Evolutionary conservation across 2,329 filamentous ascomycete genomes (phyloP).

Genomic region (Stachybotrys chartarum): DNA sequence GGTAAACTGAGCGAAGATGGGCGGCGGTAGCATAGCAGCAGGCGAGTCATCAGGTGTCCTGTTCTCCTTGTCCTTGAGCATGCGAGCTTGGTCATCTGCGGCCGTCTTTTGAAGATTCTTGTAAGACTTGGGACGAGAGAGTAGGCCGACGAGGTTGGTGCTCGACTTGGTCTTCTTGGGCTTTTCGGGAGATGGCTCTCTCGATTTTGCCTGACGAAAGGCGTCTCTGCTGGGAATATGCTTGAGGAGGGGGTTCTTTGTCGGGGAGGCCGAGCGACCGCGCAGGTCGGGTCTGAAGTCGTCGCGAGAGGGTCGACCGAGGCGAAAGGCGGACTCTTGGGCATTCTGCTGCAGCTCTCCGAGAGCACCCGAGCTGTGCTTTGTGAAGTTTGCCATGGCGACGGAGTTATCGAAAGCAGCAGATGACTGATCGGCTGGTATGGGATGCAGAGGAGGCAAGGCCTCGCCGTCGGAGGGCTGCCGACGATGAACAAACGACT

Average conservation of each 20-base stretch:
- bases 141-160: conserved; percentile 70
- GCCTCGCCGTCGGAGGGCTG: conserved; percentile 36
- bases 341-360: conserved; percentile 52
- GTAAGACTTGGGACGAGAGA: conserved; percentile 67
- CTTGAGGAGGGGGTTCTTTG: conserved; percentile 38
- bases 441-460: conserved; percentile 7
- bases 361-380: conserved; percentile 36
- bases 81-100: conserved; percentile 42
- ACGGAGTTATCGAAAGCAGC: conserved; percentile 5
- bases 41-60: conserved; percentile 43
- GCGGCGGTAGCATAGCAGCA: conserved; percentile 40
- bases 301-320: conserved; percentile 30
- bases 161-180: conserved; percentile 77
- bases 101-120: conserved; percentile 54
- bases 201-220: conserved; percentile 30
- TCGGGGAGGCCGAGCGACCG: conserved; percentile 32
- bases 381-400: conserved; percentile 25
- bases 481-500: conserved; percentile 41
- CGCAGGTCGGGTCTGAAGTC: conserved; percentile 17
- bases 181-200: conserved; percentile 48
- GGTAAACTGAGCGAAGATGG: conserved; percentile 74
- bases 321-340: conserved; percentile 30
- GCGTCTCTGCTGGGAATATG: conserved; percentile 29
- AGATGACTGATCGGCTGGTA: neutral
- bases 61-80: conserved; percentile 74